Evolutionary conservation across 495 filamentous ascomycete species (phyloP).

Genomic region (Talaromyces adpressus): DNA sequence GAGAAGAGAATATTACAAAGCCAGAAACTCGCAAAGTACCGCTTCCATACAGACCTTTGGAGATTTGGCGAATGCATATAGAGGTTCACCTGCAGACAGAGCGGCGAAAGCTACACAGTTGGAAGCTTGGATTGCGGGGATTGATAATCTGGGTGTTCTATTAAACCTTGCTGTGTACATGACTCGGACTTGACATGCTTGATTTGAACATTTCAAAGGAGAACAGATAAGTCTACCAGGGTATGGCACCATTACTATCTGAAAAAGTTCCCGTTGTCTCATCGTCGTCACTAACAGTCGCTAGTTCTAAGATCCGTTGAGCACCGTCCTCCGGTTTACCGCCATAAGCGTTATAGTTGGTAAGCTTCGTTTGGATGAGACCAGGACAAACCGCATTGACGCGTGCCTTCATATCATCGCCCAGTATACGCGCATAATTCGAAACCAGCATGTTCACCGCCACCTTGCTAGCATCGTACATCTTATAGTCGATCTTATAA

Average conservation of each 20-base stretch:
- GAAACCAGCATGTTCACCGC: slow-evolving; percentile 22
- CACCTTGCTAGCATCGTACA: slow-evolving; percentile 22
- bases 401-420: slow-evolving; percentile 22
- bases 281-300: slow-evolving; percentile 1
- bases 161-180: slow-evolving; percentile 4
- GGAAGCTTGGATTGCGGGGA: slow-evolving; percentile 9
- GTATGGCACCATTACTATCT: not conserved
- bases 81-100: not conserved
- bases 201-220: not conserved
- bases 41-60: not conserved
- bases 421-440: slow-evolving; percentile 8
- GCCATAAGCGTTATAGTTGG: not conserved
- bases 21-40: not conserved
- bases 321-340: slow-evolving; percentile 4
- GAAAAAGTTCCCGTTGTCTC: slow-evolving; percentile 7
- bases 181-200: not conserved
- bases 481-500: slow-evolving; percentile 11
- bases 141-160: slow-evolving; percentile 8
- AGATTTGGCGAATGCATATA: not conserved
- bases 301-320: slow-evolving; percentile 1
- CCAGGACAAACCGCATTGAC: slow-evolving; percentile 9
- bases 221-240: slow-evolving; percentile 4
- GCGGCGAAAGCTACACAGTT: not conserved
- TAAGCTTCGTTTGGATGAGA: slow-evolving; percentile 6
- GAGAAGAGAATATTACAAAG: slow-evolving; percentile 2